Conservation (phyloP, 306 rosid genomes). For the Inga oerstediana region DNA sequence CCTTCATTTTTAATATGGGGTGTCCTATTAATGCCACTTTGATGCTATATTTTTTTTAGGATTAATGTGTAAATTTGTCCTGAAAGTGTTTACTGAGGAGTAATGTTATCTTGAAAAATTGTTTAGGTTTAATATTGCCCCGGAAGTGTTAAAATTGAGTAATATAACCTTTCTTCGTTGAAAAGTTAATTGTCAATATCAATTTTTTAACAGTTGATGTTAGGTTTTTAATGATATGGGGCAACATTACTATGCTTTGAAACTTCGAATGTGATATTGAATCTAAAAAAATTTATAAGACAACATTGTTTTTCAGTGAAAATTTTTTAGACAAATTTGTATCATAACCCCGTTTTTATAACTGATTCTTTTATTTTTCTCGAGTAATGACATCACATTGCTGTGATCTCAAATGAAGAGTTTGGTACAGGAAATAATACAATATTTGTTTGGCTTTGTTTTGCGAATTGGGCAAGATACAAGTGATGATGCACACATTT, state of each 20-base stretch:
- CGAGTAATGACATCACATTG: neutral
- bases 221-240: no score
- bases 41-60: neutral
- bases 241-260: no score
- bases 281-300: rapidly evolving
- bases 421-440: neutral
- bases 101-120: no score
- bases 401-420: neutral
- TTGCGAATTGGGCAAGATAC: neutral
- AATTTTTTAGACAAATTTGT: no score
- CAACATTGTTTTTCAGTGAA: no score
- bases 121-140: no score
- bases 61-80: no score
- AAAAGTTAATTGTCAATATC: no score
- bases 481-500: neutral
- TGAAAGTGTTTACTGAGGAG: rapidly evolving
- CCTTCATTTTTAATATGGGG: neutral
- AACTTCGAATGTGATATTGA: rapidly evolving
- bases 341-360: neutral
- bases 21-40: neutral
- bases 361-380: neutral
- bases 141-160: no score
- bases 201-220: no score
- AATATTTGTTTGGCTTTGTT: neutral
- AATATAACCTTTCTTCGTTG: no score